phyloP scores from a whole-genome alignment of 495 filamentous ascomycete genomes.

The Thermothielavioides terrestris region DNA sequence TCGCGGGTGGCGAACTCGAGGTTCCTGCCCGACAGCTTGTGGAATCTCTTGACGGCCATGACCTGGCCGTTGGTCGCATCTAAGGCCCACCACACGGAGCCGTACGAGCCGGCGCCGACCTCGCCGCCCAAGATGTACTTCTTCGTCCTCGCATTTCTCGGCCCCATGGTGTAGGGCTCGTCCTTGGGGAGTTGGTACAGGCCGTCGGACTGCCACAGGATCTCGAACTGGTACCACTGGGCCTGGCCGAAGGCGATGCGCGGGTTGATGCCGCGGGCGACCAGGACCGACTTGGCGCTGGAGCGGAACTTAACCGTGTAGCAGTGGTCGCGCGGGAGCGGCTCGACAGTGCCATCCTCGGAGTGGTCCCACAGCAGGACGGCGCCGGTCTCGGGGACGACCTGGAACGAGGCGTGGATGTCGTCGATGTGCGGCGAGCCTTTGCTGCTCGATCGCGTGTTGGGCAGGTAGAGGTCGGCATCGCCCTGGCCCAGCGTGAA shows the following conservation, averaged over 20 bases:
- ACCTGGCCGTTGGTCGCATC: conserved; percentile 17
- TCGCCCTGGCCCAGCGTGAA: conserved; percentile 17
- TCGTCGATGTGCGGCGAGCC: conserved; percentile 15
- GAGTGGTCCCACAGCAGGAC: conserved; percentile 25
- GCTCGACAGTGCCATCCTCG: conserved; percentile 12
- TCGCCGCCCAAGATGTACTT: conserved; percentile 17
- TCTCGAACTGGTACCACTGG: conserved; percentile 23
- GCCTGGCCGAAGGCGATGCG: conserved; percentile 23
- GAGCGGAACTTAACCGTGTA: conserved; percentile 16
- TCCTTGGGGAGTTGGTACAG: conserved; percentile 17
- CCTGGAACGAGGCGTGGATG: conserved; percentile 22
- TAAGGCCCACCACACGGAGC: conserved; percentile 21
- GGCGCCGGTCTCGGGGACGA: conserved; percentile 20
- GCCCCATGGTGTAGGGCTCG: conserved; percentile 19
- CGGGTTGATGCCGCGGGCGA: conserved; percentile 23
- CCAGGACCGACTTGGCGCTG: conserved; percentile 20
- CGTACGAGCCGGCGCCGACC: conserved; percentile 26
- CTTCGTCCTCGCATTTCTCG: conserved; percentile 11
- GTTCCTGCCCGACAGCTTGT: conserved; percentile 24
- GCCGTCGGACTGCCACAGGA: conserved; percentile 18
- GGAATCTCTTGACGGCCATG: conserved; percentile 30
- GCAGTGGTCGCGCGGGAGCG: conserved; percentile 5
- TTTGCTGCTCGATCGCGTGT: conserved; percentile 4
- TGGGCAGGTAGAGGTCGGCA: conserved; percentile 22
- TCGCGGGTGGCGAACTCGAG: conserved; percentile 24